These are phyloP conservation scores for Trypanosoma caninum DNA, from an alignment of 208 protist species.

Conservation along the genomic window DNA sequence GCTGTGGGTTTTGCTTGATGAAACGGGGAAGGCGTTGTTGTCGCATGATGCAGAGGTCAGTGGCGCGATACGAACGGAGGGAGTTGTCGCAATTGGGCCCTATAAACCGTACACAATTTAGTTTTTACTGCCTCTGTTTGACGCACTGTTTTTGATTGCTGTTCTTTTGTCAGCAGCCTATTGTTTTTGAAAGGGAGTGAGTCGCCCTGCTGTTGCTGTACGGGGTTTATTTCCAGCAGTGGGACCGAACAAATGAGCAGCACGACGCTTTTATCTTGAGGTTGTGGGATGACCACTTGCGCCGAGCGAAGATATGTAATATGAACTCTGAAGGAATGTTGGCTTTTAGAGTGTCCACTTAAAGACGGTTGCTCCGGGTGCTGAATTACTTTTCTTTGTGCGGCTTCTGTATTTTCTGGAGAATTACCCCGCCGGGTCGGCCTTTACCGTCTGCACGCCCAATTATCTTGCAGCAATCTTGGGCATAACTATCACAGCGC, in stretches of 20 bases:
- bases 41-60: too few species aligned
- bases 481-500: slow-evolving; percentile 79
- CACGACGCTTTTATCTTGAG: slow-evolving; percentile 41
- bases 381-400: slow-evolving; percentile 59
- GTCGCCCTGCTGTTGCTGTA: too few species aligned
- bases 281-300: slow-evolving; percentile 47
- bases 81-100: too few species aligned
- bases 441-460: slow-evolving; percentile 15
- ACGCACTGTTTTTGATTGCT: too few species aligned
- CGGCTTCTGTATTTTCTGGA: slow-evolving; percentile 79
- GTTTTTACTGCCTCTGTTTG: too few species aligned
- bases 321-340: slow-evolving; percentile 70
- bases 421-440: slow-evolving; percentile 48
- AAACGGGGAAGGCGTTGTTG: too few species aligned
- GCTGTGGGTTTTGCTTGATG: too few species aligned
- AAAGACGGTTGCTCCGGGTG: slow-evolving; percentile 84
- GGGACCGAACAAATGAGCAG: not conserved
- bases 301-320: slow-evolving; percentile 16
- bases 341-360: slow-evolving; percentile 87
- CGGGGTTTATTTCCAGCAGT: too few species aligned
- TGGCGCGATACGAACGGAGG: too few species aligned
- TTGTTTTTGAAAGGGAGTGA: too few species aligned
- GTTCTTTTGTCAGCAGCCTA: too few species aligned
- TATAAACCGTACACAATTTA: too few species aligned
- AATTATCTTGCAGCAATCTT: slow-evolving; percentile 60